phyloP scores from a whole-genome alignment of 2,329 filamentous ascomycete genomes.

The Fusarium armeniacum region DNA sequence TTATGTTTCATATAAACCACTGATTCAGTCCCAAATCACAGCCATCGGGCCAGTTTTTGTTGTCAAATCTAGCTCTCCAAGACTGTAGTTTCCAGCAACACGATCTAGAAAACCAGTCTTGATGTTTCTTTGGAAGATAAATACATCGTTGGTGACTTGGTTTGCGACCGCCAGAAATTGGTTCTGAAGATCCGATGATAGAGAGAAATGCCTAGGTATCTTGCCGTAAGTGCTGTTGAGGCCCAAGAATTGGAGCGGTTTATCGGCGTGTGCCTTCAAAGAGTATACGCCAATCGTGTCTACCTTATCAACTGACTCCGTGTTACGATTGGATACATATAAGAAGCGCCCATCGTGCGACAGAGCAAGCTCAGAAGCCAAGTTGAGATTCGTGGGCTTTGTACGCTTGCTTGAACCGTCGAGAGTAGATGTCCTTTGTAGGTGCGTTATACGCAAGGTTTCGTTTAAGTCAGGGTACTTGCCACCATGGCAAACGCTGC shows the following conservation, averaged over 20 bases:
- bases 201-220: conserved; percentile 11
- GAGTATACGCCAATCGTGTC: conserved; percentile 7
- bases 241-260: conserved; percentile 3
- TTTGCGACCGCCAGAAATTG: not conserved
- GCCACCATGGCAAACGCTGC: not conserved
- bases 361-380: conserved; percentile 1
- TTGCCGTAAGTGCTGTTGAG: conserved; percentile 7
- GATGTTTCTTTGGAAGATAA: not conserved
- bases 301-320: not conserved
- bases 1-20: not conserved
- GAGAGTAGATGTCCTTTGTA: conserved; percentile 6
- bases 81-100: conserved; percentile 3
- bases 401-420: not conserved
- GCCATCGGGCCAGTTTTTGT: conserved; percentile 9
- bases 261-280: not conserved
- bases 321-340: conserved; percentile 6
- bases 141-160: conserved; percentile 3
- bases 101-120: not conserved
- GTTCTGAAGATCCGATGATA: not conserved
- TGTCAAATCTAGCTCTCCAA: conserved; percentile 1
- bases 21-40: conserved; percentile 3
- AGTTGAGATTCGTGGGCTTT: not conserved
- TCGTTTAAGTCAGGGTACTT: not conserved
- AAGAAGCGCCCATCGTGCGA: conserved; percentile 1
- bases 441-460: not conserved